These are phyloP conservation scores for Firmiana major DNA, from an alignment of 345 rosid genomes.

Conservation along the genomic window DNA sequence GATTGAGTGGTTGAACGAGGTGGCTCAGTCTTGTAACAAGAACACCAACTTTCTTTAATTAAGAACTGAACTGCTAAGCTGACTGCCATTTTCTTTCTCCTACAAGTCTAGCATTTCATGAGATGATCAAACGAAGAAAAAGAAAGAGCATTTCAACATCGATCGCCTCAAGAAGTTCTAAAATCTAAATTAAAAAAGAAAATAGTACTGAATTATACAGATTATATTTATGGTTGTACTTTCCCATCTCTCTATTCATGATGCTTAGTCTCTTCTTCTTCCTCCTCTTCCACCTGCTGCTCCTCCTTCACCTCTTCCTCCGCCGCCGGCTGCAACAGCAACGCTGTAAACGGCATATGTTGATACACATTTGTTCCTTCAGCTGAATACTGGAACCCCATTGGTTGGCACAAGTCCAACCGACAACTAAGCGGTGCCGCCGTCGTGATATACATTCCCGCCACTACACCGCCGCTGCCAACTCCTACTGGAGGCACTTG, in stretches of 20 bases:
- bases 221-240: not conserved
- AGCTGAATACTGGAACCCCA: slow-evolving; percentile 19
- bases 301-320: slow-evolving; percentile 24
- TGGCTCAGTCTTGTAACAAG: not conserved
- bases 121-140: not conserved
- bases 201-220: not conserved
- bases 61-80: not conserved
- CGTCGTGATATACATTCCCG: slow-evolving; percentile 16
- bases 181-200: not conserved
- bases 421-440: slow-evolving; percentile 34
- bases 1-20: not conserved
- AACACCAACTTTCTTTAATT: not conserved
- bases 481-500: slow-evolving; percentile 16
- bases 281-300: slow-evolving; percentile 8
- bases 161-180: not conserved
- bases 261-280: slow-evolving; percentile 16
- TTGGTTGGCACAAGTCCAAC: slow-evolving; percentile 38
- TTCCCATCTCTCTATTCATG: slow-evolving; percentile 3
- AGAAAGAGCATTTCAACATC: not conserved
- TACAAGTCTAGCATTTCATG: no score
- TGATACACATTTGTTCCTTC: slow-evolving; percentile 28
- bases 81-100: not conserved
- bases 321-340: slow-evolving; percentile 42
- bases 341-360: slow-evolving; percentile 58
- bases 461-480: not conserved